Base-by-base conservation (phyloP, 768 basidiomycete species). In the Amanita rubescens region DNA sequence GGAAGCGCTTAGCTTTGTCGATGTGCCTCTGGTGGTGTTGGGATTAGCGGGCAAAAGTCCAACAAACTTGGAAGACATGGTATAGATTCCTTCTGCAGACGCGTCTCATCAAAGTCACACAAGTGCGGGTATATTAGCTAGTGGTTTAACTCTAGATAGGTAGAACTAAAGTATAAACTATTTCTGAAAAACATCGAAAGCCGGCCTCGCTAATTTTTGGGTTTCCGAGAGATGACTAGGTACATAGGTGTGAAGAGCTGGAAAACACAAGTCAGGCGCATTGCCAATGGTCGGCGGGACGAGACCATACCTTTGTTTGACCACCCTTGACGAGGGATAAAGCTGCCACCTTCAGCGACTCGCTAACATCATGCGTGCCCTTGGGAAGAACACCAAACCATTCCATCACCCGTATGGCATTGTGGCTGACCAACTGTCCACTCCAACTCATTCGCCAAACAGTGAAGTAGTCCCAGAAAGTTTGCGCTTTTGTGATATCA, bases 181-280 rank as follows among this genome's bases (percentile, higher is more conserved):
- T 11, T 17, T n/a, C 33, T 50, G 19, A 11, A 39, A 38, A 51
- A 24, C 8, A n/a, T n/a, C n/a, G n/a, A n/a, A n/a, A 44, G 25
- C n/a, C 41, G 20, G 25, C 9, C 5, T 3, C 22, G 35, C 43
- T 73, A 78, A 57, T 74, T 74, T 57, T 58, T 57, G 49, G 81
- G 81, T 65, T 84, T 84, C 63, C 78, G 72, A 58, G 71, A 72
- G 35, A 91, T 62, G 30, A 81, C 85, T 17, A 91, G 69, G 61
- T 85, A 89, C 90, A 93, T 93, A 0, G 90, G 90, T 8, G 90
- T 91, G 69, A 92, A 92, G 10, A 92, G 75, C 90, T 91, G 62
- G 25, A 37, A 51, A 62, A 51, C 49, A 42, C 43, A 48, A 49
- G 57, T 58, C 50, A 66, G 49, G 44, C 15, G 44, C 48, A 41